Evolutionary conservation across 805 yeast genomes (phyloP).

Genomic region (Yarrowia keelungensis): DNA sequence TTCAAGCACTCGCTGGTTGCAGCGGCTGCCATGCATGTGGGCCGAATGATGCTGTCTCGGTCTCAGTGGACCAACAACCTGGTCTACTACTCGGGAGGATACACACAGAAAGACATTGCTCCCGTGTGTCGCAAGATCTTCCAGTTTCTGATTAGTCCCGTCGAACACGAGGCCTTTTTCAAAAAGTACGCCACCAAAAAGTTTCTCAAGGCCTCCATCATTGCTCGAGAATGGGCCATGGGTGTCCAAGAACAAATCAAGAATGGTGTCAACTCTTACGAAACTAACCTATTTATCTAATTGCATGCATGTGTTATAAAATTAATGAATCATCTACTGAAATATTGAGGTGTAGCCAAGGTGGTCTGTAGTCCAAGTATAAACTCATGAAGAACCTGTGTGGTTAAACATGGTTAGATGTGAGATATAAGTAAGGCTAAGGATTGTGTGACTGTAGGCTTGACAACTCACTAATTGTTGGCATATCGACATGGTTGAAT

Average conservation of each 20-base stretch:
- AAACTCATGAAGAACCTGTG: not conserved
- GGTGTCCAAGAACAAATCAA: slow-evolving; percentile 34
- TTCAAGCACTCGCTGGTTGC: slow-evolving; percentile 77
- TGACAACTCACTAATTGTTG: no score
- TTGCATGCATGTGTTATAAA: slow-evolving; percentile 36
- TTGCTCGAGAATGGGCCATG: slow-evolving; percentile 50
- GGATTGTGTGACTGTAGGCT: no score
- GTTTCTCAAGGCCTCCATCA: slow-evolving; percentile 68
- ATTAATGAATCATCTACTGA: slow-evolving; percentile 30
- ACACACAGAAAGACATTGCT: slow-evolving; percentile 71
- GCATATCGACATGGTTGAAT: no score
- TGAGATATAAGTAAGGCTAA: no score
- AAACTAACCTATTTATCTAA: slow-evolving; percentile 39
- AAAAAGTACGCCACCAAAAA: slow-evolving; percentile 90
- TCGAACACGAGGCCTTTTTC: slow-evolving; percentile 89
- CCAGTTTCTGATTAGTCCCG: slow-evolving; percentile 76
- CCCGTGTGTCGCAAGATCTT: slow-evolving; percentile 77
- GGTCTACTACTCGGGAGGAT: slow-evolving; percentile 91
- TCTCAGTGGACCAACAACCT: slow-evolving; percentile 83
- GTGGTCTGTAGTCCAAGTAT: not conserved
- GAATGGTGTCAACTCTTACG: slow-evolving; percentile 35
- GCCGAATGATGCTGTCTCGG: slow-evolving; percentile 73
- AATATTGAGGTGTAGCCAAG: not conserved
- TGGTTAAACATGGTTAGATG: slow-evolving; percentile 1
- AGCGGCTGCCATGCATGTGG: slow-evolving; percentile 87